Percentiles rank a stretch among this genome's conserved stretches.
phyloP scores from a whole-genome alignment of 1,284 basidiomycete genomes.

The Ustilago bromivora region DNA sequence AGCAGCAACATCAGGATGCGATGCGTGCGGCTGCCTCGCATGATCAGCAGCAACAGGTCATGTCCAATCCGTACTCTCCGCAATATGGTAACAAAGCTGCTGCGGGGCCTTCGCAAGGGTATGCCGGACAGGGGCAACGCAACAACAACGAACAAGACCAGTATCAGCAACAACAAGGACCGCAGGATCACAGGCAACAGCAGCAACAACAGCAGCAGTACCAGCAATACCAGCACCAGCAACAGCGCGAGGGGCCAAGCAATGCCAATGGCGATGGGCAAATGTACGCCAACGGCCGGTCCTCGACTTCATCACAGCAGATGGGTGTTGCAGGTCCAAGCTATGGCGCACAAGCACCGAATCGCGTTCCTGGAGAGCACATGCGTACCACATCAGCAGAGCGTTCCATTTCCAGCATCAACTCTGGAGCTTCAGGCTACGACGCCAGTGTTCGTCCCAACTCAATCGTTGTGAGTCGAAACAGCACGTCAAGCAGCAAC shows the following conservation, averaged over 20 bases:
- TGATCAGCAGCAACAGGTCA: constrained; percentile 31
- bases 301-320: constrained; percentile 33
- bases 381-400: constrained; percentile 51
- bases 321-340: constrained; percentile 18
- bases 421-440: constrained; percentile 23
- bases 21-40: constrained; percentile 14
- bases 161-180: constrained; percentile 5
- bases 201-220: constrained; percentile 34
- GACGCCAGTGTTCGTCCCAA: constrained; percentile 29
- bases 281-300: constrained; percentile 23
- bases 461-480: constrained; percentile 35
- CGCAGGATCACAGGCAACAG: constrained; percentile 7
- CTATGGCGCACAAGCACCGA: constrained; percentile 22
- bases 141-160: background rate
- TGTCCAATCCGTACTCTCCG: constrained; percentile 29
- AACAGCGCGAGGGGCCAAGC: constrained; percentile 16
- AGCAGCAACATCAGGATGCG: constrained; percentile 54
- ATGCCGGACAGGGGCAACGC: constrained; percentile 16
- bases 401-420: constrained; percentile 50
- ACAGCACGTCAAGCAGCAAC: constrained; percentile 46
- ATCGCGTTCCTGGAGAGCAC: constrained; percentile 25
- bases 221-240: constrained; percentile 39
- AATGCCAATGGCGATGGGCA: constrained; percentile 18
- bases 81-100: constrained; percentile 14
- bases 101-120: constrained; percentile 19